Evolutionary conservation across 1,284 basidiomycete species (phyloP).

Genomic region (Ceratobasidium sp.): DNA sequence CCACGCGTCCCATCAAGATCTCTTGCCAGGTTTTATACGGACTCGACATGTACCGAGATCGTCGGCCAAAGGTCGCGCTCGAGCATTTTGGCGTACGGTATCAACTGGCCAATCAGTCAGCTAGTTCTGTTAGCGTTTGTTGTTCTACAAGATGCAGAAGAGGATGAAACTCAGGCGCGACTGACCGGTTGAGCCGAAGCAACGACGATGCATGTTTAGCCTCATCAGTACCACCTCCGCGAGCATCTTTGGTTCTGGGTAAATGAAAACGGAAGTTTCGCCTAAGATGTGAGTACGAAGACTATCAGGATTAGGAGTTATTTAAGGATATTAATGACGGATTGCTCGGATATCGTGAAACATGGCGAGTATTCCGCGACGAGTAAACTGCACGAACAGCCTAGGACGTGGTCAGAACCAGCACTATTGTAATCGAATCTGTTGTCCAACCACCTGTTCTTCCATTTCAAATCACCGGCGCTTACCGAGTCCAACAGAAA

Average conservation of each 20-base stretch:
- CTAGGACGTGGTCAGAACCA: too few relatives aligned
- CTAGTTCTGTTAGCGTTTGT: slow-evolving; percentile 81
- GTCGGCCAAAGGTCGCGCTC: slow-evolving; percentile 26
- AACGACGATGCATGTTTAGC: slow-evolving; percentile 86
- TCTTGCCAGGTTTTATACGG: slow-evolving; percentile 77
- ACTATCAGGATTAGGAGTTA: too few relatives aligned
- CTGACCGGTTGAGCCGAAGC: slow-evolving; percentile 64
- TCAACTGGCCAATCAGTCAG: slow-evolving; percentile 76
- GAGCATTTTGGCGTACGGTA: slow-evolving; percentile 74
- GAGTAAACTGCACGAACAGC: too few relatives aligned
- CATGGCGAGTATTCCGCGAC: too few relatives aligned
- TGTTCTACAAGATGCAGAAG: slow-evolving; percentile 91
- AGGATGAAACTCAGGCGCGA: slow-evolving; percentile 75
- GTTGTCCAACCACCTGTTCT: too few relatives aligned
- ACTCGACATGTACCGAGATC: slow-evolving; percentile 81
- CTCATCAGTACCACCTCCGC: slow-evolving; percentile 81
- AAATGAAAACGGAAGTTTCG: too few relatives aligned
- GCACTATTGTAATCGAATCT: too few relatives aligned
- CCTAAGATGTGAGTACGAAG: too few relatives aligned
- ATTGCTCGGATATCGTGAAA: too few relatives aligned
- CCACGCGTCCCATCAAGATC: slow-evolving; percentile 84
- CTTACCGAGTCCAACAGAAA: too few relatives aligned
- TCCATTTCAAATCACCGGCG: too few relatives aligned
- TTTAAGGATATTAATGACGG: too few relatives aligned
- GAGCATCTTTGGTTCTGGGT: slow-evolving; percentile 68